Base-by-base conservation (phyloP, 306 rosid species). In the Gillenia trifoliata region DNA sequence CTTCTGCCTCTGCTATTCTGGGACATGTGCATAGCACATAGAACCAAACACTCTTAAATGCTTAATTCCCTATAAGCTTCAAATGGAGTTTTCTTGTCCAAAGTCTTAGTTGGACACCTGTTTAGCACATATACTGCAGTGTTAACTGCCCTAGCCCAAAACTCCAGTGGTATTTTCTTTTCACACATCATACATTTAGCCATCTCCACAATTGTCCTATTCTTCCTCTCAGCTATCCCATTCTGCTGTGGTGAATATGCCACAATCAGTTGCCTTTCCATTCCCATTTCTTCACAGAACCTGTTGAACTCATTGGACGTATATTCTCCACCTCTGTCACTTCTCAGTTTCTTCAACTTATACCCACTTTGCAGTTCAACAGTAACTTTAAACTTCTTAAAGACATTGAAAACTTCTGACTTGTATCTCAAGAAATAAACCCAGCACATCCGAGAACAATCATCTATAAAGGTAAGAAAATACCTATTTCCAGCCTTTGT, bases 191-290 rank as follows among this genome's bases (percentile, higher is more conserved):
- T 20, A 16, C 36, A 47, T 3, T 10, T 63, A 6, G 38, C 34
- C 70, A n/a, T 47, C 22, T 75, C 67, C n/a, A 75, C 1, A 0
- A 75, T 23, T 1, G 20, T 20, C 4, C 0, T 52, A 3, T 75
- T 34, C 5, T 31, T 64, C 12, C 66, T n/a, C 2, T 47, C 30
- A 23, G 8, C 30, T 0, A 66, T 59, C 16, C 25, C 72, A 33
- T 75, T 75, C 19, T 66, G 56, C 3, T 66, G 10, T 9, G 26
- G 78, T 8, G 70, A 45, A 19, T 74, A 74, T 4, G 78, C 57
- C 7, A 8, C 19, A 4, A 5, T 64, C 0, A 75, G 29, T 26
- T 64, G 17, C 6, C 64, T 61, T 16, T 64, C 50, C 5, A 75
- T 49, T n/a, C 64, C 64, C 0, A 25, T 26, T 11, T 64, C 54